These are phyloP conservation scores for Coemansia sp. DNA, from an alignment of 192 early-diverging fungal species.

Conservation along the genomic window DNA sequence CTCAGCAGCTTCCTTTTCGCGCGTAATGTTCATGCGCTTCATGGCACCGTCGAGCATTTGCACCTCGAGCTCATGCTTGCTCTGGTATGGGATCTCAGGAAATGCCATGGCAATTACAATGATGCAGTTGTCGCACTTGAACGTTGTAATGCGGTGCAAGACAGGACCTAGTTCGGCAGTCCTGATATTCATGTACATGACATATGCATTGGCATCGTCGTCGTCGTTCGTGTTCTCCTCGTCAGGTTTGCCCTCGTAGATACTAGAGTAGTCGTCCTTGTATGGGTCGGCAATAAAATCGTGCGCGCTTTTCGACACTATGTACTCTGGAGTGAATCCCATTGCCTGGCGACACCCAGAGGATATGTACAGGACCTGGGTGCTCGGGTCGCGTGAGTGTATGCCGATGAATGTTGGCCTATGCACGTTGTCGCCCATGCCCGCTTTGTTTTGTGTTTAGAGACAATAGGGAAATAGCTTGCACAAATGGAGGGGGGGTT, in stretches of 20 bases:
- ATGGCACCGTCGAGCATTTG: constrained; percentile 51
- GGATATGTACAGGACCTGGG: constrained; percentile 48
- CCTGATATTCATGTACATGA: constrained; percentile 48
- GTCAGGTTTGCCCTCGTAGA: constrained; percentile 26
- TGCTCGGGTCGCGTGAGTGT: constrained; percentile 35
- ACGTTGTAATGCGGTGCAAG: constrained; percentile 30
- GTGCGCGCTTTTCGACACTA: constrained; percentile 23
- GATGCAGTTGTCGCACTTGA: constrained; percentile 48
- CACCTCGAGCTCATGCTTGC: constrained; percentile 36
- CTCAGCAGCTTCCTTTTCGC: constrained; percentile 5
- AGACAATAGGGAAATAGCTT: not conserved
- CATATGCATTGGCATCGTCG: constrained; percentile 45
- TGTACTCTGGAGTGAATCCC: constrained; percentile 37
- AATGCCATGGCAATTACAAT: constrained; percentile 33
- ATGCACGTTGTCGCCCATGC: constrained; percentile 3
- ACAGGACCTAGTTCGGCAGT: constrained; percentile 20
- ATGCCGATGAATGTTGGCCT: constrained; percentile 44
- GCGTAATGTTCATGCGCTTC: constrained; percentile 25
- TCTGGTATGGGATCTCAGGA: constrained; percentile 38
- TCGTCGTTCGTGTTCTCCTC: constrained; percentile 33
- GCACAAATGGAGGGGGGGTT: not conserved
- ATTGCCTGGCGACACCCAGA: constrained; percentile 42
- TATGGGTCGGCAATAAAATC: constrained; percentile 49
- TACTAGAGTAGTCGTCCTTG: constrained; percentile 22
- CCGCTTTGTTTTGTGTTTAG: too few relatives aligned